These are phyloP conservation scores for Ophidiomyces ophidiicola DNA, from an alignment of 2,329 filamentous ascomycete species.

Conservation along the genomic window DNA sequence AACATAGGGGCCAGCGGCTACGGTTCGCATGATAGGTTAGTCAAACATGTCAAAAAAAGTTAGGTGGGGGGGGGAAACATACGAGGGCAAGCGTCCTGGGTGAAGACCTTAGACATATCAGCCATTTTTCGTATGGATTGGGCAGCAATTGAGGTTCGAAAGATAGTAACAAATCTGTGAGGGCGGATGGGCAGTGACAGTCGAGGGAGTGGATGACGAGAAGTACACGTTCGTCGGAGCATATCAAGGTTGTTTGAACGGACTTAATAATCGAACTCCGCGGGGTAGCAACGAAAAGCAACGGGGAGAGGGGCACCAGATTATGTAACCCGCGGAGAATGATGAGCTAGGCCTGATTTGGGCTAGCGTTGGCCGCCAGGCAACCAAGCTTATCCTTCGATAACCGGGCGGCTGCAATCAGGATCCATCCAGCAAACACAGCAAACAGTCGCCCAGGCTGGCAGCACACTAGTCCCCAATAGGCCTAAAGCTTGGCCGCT, in stretches of 20 bases:
- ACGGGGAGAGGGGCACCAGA: too few relatives aligned
- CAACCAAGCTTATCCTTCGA: too few relatives aligned
- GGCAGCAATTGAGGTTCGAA: constrained; percentile 3
- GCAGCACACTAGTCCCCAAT: too few relatives aligned
- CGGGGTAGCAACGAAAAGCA: neutral
- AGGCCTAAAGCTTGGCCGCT: too few relatives aligned
- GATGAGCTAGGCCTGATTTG: too few relatives aligned
- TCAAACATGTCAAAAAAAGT: neutral
- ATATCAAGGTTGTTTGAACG: neutral
- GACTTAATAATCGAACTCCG: neutral
- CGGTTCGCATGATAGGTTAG: constrained; percentile 2
- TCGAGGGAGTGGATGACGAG: neutral
- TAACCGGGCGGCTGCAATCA: too few relatives aligned
- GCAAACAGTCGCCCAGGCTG: too few relatives aligned
- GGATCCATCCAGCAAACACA: too few relatives aligned
- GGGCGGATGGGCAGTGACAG: neutral
- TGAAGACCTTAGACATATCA: constrained; percentile 29
- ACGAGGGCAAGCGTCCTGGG: constrained; percentile 37
- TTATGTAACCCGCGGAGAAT: too few relatives aligned
- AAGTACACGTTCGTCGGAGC: constrained; percentile 7
- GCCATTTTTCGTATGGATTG: constrained; percentile 23
- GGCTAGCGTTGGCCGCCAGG: too few relatives aligned
- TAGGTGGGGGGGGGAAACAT: constrained; percentile 18
- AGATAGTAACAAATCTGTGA: neutral
- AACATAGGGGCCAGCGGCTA: constrained; percentile 32